Base-by-base conservation (phyloP, 768 basidiomycete genomes). In the Tricholomella constricta region DNA sequence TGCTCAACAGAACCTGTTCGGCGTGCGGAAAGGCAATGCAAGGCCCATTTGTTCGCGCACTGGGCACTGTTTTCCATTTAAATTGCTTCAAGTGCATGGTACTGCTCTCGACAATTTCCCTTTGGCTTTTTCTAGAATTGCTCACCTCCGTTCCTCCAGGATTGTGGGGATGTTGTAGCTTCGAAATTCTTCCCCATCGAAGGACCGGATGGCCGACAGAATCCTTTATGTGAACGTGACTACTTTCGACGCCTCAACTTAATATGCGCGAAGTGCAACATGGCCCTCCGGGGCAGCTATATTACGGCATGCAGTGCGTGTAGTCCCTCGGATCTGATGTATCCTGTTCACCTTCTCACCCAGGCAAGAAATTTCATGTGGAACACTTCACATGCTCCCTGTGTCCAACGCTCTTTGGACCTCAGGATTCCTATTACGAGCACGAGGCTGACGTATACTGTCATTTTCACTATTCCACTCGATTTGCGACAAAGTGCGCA, bases 161-260 rank as follows among this genome's bases (percentile, higher is more conserved):
- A 99, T 67, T 99, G 97, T 65, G 89, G 91, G 61, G 87, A 89
- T 63, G 90, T 98, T 42, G 97, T 99, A 37, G 97, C 97, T 25
- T 90, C 91, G 55, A 99, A 98, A 70, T 99, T 99, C 77, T 99
- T 99, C 71, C 96, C 97, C 17, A 91, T 98, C 63, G 96, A 98
- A 65, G 92, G 93, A 1, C 79, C 85, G 41, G 93, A 94, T 63
- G 85, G 88, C 56, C 88, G 83, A 67, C 94, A 93, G 63, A 85
- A 88, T 56, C 96, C 97, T 25, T 81, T 99, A n/a, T 99, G 97
- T 71, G 97, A 99, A 77, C 82, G 91, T 56, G 97, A 99, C 69
- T 99, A 98, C 72, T 99, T 99, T 72, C 85, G 93, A 60, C 84
- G 97, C 51, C 80, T 99, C 48, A 94, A 94, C 72, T 82, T 99